Percentiles rank a stretch among this genome's conserved stretches.
These are phyloP conservation scores for Diaporthe sp. DNA, from an alignment of 2,329 filamentous ascomycete species.

Conservation along the genomic window DNA sequence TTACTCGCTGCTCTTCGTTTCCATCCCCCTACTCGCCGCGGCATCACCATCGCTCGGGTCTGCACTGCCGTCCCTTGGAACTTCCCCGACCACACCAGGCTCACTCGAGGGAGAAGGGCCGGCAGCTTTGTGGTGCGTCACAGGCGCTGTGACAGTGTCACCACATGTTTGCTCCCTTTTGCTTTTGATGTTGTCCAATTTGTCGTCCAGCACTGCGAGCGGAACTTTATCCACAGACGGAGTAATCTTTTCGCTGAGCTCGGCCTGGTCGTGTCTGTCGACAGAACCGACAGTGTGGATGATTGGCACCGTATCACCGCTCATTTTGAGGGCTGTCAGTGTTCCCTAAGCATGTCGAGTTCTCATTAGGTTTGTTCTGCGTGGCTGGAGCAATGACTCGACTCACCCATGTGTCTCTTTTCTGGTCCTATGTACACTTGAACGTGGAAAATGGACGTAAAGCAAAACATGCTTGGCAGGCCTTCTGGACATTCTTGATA, in stretches of 20 bases:
- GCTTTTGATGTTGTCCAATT: background rate
- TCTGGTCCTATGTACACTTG: background rate
- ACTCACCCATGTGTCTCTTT: background rate
- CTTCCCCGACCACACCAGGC: too few species aligned
- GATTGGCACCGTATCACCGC: background rate
- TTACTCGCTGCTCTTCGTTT: background rate
- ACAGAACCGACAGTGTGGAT: background rate
- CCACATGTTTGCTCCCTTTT: background rate
- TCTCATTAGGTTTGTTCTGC: background rate
- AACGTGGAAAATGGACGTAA: background rate
- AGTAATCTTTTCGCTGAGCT: too few species aligned
- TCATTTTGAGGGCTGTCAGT: background rate
- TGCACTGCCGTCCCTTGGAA: background rate
- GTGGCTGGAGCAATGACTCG: background rate
- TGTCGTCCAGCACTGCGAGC: background rate
- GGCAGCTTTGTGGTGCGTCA: background rate
- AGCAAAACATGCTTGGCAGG: background rate
- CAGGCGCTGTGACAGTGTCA: background rate
- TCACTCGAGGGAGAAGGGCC: too few species aligned
- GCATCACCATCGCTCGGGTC: background rate
- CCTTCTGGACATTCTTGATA: background rate
- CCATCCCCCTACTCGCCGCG: background rate
- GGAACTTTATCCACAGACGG: too few species aligned
- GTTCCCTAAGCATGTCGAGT: background rate
- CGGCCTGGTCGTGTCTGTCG: background rate